phyloP scores from a whole-genome alignment of 192 early-diverging fungal genomes.

The Phycomyces blakesleeanus region DNA sequence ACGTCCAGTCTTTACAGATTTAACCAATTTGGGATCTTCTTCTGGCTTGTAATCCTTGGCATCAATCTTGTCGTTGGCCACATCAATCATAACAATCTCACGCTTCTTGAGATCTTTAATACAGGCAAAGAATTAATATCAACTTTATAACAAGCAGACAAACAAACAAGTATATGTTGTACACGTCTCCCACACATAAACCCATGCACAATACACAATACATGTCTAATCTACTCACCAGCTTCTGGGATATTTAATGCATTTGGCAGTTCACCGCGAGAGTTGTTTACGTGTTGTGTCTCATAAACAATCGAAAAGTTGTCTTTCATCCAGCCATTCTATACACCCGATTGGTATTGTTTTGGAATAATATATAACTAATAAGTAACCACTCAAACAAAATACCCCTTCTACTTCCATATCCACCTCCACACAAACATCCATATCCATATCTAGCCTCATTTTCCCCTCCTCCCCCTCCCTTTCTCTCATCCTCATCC shows the following conservation, averaged over 20 bases:
- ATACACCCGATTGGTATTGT: slow-evolving; percentile 16
- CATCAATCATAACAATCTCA: slow-evolving; percentile 59
- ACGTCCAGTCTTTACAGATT: slow-evolving; percentile 64
- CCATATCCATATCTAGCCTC: too few species aligned
- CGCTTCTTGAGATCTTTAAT: slow-evolving; percentile 58
- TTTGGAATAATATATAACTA: background rate
- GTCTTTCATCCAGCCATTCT: slow-evolving; percentile 69
- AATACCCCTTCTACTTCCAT: too few species aligned
- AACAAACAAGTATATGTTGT: too few species aligned
- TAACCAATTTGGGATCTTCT: slow-evolving; percentile 63
- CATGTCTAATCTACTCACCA: slow-evolving; percentile 3
- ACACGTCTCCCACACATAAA: too few species aligned
- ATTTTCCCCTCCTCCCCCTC: too few species aligned
- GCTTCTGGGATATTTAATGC: slow-evolving; percentile 37
- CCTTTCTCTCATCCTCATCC: too few species aligned
- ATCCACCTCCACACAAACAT: background rate
- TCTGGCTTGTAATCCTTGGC: slow-evolving; percentile 50
- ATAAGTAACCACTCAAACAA: background rate
- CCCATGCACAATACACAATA: too few species aligned
- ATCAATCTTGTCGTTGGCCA: slow-evolving; percentile 61
- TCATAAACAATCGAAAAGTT: slow-evolving; percentile 71
- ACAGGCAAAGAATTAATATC: background rate
- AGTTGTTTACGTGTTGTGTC: slow-evolving; percentile 63
- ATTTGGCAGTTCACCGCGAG: slow-evolving; percentile 69
- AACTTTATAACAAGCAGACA: too few species aligned